Evolutionary conservation across 2,329 filamentous ascomycete species (phyloP).

Genomic region (Venturia carpophila): DNA sequence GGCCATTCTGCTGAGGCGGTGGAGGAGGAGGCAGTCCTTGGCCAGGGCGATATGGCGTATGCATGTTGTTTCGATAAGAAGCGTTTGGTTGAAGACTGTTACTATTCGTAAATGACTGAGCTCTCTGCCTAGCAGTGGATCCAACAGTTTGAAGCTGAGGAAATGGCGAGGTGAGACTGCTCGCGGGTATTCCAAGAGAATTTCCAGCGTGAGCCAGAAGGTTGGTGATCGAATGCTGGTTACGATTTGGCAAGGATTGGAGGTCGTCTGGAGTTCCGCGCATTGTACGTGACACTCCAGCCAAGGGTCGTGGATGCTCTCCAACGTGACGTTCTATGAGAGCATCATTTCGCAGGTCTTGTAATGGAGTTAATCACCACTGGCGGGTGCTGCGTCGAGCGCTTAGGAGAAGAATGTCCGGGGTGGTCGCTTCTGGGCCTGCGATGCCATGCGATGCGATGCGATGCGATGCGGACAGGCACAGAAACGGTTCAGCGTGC

Average conservation of each 20-base stretch:
- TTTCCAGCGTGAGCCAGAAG: constrained; percentile 6
- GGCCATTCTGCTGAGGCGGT: constrained; percentile 47
- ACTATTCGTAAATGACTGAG: constrained; percentile 36
- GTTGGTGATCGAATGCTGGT: constrained; percentile 11
- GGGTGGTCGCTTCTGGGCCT: background rate
- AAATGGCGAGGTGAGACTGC: constrained; percentile 13
- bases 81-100: constrained; percentile 23
- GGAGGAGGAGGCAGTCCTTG: constrained; percentile 26
- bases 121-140: constrained; percentile 34
- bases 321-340: background rate
- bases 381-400: background rate
- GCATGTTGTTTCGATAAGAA: constrained; percentile 17
- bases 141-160: constrained; percentile 21
- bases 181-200: constrained; percentile 5
- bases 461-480: background rate
- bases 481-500: background rate
- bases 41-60: constrained; percentile 20
- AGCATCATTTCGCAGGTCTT: background rate
- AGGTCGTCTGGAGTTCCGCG: background rate
- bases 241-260: constrained; percentile 6
- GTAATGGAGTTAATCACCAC: background rate
- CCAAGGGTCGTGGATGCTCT: background rate
- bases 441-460: too few species aligned
- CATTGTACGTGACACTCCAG: background rate
- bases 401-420: background rate